A percentile compares a stretch with the other conserved stretches of the same genome.
phyloP scores from a whole-genome alignment of 306 rosid genomes.

The Quercus variabilis region DNA sequence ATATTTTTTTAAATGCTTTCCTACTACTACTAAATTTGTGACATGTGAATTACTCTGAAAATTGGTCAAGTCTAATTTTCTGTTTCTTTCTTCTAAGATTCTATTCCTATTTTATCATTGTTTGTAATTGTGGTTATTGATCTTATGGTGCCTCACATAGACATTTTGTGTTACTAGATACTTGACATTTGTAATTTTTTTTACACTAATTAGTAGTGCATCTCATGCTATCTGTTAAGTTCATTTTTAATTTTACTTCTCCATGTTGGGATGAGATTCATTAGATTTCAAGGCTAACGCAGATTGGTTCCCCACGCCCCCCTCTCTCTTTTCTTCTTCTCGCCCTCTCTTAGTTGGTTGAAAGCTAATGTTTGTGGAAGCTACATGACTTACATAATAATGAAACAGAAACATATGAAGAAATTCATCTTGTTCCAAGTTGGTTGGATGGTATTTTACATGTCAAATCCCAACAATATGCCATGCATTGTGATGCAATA shows the following conservation, averaged over 20 bases:
- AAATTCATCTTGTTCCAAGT: conserved; percentile 57
- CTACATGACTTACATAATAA: conserved; percentile 69
- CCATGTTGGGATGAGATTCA: not conserved
- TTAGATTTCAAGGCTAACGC: conserved; percentile 4
- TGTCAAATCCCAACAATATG: conserved; percentile 71
- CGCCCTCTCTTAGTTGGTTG: conserved; percentile 61
- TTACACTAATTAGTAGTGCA: not conserved
- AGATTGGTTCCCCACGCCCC: not conserved
- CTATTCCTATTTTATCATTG: not conserved
- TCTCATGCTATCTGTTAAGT: not conserved
- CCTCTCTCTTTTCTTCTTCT: not conserved
- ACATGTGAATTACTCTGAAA: not conserved
- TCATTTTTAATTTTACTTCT: not conserved
- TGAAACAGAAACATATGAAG: conserved; percentile 58
- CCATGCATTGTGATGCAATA: conserved; percentile 65
- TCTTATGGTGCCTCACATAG: not conserved
- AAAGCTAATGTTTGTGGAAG: conserved; percentile 65
- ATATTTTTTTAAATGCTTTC: not conserved
- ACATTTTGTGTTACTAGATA: not conserved
- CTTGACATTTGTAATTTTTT: no score
- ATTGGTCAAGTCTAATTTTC: not conserved
- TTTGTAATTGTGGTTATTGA: not conserved
- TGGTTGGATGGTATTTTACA: conserved; percentile 46
- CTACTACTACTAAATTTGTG: not conserved
- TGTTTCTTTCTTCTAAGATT: not conserved